Evolutionary conservation across 257 asterid species (phyloP).

Genomic region (Linaria vulgaris): DNA sequence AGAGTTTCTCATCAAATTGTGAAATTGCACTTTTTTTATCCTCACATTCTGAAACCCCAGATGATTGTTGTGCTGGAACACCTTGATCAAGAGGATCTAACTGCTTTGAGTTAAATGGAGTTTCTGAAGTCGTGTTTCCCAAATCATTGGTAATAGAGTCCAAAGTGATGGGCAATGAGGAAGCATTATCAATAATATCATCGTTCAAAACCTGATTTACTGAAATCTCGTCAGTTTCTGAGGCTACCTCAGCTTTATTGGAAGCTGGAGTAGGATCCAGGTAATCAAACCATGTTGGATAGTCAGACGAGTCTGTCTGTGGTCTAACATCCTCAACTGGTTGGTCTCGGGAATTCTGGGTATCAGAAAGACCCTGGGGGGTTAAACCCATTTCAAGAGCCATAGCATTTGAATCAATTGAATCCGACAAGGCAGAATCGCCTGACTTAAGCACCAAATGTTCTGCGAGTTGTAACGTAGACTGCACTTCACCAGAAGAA

Average conservation of each 20-base stretch:
- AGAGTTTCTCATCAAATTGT: slow-evolving; percentile 27
- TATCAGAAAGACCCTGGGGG: slow-evolving; percentile 37
- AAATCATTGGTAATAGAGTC: slow-evolving; percentile 28
- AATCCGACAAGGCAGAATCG: slow-evolving; percentile 37
- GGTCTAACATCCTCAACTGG: slow-evolving; percentile 31
- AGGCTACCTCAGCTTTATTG: slow-evolving; percentile 24
- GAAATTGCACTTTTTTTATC: slow-evolving; percentile 25
- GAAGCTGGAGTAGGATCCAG: slow-evolving; percentile 40
- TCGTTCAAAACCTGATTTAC: slow-evolving; percentile 39
- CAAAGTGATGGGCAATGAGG: slow-evolving; percentile 30
- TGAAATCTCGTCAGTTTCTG: slow-evolving; percentile 36
- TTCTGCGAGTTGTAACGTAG: slow-evolving; percentile 35
- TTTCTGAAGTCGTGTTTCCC: slow-evolving; percentile 22
- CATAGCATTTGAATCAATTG: slow-evolving; percentile 33
- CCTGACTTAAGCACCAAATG: slow-evolving; percentile 31
- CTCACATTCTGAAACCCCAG: neutral
- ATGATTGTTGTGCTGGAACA: slow-evolving; percentile 26
- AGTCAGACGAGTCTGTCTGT: slow-evolving; percentile 29
- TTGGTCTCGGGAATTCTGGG: slow-evolving; percentile 28
- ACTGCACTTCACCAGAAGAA: slow-evolving; percentile 36
- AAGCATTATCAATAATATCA: slow-evolving; percentile 34
- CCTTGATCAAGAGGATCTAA: slow-evolving; percentile 33
- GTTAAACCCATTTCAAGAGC: slow-evolving; percentile 54
- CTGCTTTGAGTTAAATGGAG: slow-evolving; percentile 25
- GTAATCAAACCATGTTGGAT: slow-evolving; percentile 60